A percentile compares a stretch with the other conserved stretches of the same genome.
These are phyloP conservation scores for Trametes hirsuta DNA, from an alignment of 1,284 basidiomycete genomes.

Conservation along the genomic window DNA sequence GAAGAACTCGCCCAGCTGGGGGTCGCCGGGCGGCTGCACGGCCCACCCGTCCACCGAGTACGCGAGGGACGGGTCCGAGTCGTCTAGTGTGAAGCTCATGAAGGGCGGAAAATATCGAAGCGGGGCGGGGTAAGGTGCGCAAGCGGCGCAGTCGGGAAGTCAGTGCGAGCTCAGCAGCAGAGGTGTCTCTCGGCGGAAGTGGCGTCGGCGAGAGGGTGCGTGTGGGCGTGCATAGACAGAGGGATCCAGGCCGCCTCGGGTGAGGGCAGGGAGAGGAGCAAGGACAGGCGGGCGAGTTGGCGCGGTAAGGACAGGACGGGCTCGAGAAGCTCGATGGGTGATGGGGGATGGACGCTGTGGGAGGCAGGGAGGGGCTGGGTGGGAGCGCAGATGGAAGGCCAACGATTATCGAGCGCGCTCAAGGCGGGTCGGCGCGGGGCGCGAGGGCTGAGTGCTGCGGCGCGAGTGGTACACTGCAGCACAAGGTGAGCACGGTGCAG, in stretches of 20 bases:
- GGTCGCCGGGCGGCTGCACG: slow-evolving; percentile 23
- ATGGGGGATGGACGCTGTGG: background rate
- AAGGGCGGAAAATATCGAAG: slow-evolving; percentile 7
- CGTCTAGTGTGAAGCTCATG: slow-evolving; percentile 37
- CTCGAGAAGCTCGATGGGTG: background rate
- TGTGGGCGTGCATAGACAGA: background rate
- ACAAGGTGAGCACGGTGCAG: too few species aligned
- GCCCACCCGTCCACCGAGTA: slow-evolving; percentile 32
- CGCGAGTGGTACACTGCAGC: too few species aligned
- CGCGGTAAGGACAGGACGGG: slow-evolving; percentile 12
- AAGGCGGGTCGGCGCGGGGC: background rate
- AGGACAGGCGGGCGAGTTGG: slow-evolving; percentile 15
- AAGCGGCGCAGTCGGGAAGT: background rate
- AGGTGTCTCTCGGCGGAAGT: background rate
- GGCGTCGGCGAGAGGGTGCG: background rate
- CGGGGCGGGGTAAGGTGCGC: background rate
- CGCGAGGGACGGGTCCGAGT: slow-evolving; percentile 29
- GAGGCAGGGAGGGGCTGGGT: background rate
- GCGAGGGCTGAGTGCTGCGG: background rate
- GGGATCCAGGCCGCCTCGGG: background rate
- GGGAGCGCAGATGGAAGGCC: background rate
- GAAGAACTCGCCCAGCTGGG: slow-evolving; percentile 31
- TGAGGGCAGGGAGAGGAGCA: background rate
- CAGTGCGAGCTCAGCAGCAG: background rate
- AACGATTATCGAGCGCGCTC: background rate